Evolutionary conservation across 257 asterid genomes (phyloP), one percentile per base, ranked within the genome.

Genomic region (Jasminum sambac): DNA sequence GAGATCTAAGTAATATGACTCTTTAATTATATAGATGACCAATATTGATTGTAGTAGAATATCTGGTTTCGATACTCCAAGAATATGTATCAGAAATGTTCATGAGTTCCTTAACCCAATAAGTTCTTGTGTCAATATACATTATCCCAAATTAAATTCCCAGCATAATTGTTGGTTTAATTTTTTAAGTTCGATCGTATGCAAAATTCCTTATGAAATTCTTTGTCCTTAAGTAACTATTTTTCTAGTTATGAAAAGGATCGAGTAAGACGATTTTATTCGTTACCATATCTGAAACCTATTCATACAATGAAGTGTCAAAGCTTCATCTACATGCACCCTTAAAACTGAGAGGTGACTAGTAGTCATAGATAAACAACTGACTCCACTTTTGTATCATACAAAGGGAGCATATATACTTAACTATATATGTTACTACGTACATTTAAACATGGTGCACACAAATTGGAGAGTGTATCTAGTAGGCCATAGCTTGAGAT

Each of bases 401-500:
- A 39, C 34, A 44, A 64, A 17, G 46, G 74, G 36, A 17, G 37
- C 60, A 71, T 43, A 69, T 17, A 50, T 9, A 50, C 19, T 6
- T 17, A 48, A 1, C 23, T 16, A 42, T 11, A 46, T 19, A 16
- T n/a, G 4, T 30, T 11, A n/a, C n/a, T n/a, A 3, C 16, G n/a
- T n/a, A n/a, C n/a, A 19, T 19, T 55, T 23, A 23, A 55, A 55
- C 36, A 55, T 6, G 4, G 36, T 10, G 16, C 36, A 55, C 3
- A 10, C 17, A 55, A 21, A 30, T 17, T 25, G 21, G 30, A 11
- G 9, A 40, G 44, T 40, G 1, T 44, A 46, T 24, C 69, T 80
- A 80, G 67, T 61, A 80, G 34, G 68, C 75, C 78, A 39, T 64
- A 68, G 81, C 71, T 55, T 71, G 70, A 67, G 80, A 68, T 52